Evolutionary conservation across 2,329 filamentous ascomycete species (phyloP), one percentile per base, ranked within the genome.

Genomic region (Fusarium oxysporum): DNA sequence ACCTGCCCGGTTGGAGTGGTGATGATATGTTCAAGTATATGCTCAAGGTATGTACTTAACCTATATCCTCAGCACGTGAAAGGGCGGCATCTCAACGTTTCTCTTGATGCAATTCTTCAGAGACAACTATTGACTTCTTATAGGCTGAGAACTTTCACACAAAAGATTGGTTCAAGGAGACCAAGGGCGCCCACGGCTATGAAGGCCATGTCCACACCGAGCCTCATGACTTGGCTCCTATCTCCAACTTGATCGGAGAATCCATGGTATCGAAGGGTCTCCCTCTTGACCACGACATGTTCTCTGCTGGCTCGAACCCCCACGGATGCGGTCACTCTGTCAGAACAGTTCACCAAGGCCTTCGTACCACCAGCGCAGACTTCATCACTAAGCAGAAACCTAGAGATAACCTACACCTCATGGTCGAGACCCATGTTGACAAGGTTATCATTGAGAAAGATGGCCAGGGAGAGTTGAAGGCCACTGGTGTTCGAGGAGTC

Each of bases 271-370:
- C 86, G 4, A 80, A 86, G 66, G 89, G 88, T 7, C 78, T 91
- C 1, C 84, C 86, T 0, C 81, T 89, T n/a, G 83, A 88, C 44
- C 82, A 84, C 23, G 89, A 91, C 69, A 90, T 91, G 87, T 91
- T 91, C 75, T 85, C 85, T 2, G 78, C 62, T 68, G 90, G 62
- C 79, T 82, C 86, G 35, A 84, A 83, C 25, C 79, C 87, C 2
- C 85, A 89, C 57, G 88, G 87, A 2, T 90, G 88, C 71, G 88
- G 88, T 5, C 88, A 90, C 77, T 86, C 80, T 3, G 82, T 86
- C 17, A 81, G 88, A 68, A 89, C 87, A 5, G 86, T 88, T 4
- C 82, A 86, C 59, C 82, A 86, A 58, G 88, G 88, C 1, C 78
- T 86, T 23, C 83, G 88, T 28, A 86, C 85, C 3, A 89, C 87